phyloP scores from a whole-genome alignment of 306 rosid species.

The Glycine tomentella region DNA sequence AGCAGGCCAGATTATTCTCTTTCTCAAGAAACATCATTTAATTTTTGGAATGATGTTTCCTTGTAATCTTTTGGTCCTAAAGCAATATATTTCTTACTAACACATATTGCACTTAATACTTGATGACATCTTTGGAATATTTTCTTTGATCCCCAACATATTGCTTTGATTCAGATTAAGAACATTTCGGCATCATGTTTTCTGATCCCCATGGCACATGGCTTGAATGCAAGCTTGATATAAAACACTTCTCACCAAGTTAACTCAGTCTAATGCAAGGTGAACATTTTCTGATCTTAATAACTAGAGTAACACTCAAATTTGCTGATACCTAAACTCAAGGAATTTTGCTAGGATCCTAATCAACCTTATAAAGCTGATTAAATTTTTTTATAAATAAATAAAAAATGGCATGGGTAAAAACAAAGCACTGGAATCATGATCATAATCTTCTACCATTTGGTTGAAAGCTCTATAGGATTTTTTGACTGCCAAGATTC shows the following conservation, averaged over 20 bases:
- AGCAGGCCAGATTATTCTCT: too few species aligned
- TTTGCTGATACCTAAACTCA: conserved; percentile 20
- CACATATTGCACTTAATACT: neutral
- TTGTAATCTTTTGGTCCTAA: too few species aligned
- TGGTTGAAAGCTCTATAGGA: neutral
- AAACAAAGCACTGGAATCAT: neutral
- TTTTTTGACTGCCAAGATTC: neutral
- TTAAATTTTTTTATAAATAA: neutral
- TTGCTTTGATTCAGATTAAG: conserved; percentile 63
- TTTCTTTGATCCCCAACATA: conserved; percentile 13
- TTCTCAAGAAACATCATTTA: too few species aligned
- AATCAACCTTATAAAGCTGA: neutral
- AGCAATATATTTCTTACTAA: too few species aligned
- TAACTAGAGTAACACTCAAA: neutral
- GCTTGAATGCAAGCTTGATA: conserved; percentile 79
- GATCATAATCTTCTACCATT: neutral
- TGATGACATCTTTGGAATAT: neutral
- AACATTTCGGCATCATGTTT: conserved; percentile 82
- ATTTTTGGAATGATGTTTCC: too few species aligned
- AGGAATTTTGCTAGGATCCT: neutral
- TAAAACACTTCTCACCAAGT: conserved; percentile 57
- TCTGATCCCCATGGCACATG: conserved; percentile 87
- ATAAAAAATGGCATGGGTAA: neutral
- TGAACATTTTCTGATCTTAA: conserved; percentile 39
- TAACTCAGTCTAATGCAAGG: conserved; percentile 66